Evolutionary conservation across 495 filamentous ascomycete species (phyloP).

Genomic region (Penicillium robsamsonii): DNA sequence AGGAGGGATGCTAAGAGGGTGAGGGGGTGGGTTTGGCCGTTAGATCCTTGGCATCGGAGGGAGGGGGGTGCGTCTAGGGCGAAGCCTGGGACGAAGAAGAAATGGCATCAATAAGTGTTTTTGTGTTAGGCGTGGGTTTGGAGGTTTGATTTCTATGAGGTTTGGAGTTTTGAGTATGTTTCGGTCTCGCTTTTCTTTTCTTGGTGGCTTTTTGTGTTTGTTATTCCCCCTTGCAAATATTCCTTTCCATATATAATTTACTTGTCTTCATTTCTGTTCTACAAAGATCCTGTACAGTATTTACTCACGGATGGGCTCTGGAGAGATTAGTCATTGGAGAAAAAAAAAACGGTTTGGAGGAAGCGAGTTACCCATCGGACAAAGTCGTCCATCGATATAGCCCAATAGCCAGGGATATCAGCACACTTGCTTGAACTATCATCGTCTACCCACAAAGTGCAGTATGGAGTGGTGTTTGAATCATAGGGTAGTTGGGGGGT

Average conservation of each 20-base stretch:
- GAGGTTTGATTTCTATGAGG: constrained; percentile 1
- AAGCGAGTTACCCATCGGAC: too few relatives aligned
- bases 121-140: not conserved
- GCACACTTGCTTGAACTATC: too few relatives aligned
- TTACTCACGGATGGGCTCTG: too few relatives aligned
- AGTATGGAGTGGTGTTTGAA: too few relatives aligned
- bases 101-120: constrained; percentile 35
- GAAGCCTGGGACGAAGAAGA: constrained; percentile 29
- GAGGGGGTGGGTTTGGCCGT: constrained; percentile 81
- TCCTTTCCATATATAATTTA: constrained; percentile 18
- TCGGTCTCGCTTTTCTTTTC: constrained; percentile 5
- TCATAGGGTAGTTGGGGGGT: too few relatives aligned
- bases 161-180: constrained; percentile 6
- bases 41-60: constrained; percentile 62
- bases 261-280: not conserved
- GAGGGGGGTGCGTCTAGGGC: constrained; percentile 43
- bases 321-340: too few relatives aligned
- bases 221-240: constrained; percentile 19
- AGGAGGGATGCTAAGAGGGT: constrained; percentile 77
- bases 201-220: constrained; percentile 11
- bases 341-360: too few relatives aligned
- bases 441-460: too few relatives aligned
- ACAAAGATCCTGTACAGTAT: too few relatives aligned
- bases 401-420: too few relatives aligned
- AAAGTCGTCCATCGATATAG: too few relatives aligned